These are phyloP conservation scores for Apophysomyces sp. DNA, from an alignment of 371 early-diverging fungal genomes.

Conservation along the genomic window DNA sequence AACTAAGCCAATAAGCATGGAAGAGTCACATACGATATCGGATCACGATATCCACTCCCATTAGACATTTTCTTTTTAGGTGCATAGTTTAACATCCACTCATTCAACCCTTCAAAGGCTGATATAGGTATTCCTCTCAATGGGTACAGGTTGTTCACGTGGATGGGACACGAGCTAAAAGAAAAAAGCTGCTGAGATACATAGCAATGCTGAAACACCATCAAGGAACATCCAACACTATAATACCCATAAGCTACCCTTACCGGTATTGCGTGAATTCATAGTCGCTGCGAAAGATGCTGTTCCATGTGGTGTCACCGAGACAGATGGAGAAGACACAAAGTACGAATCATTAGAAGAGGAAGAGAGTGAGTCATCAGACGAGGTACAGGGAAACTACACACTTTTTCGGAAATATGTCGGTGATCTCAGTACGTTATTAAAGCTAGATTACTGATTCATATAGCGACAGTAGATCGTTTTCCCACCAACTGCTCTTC, in stretches of 20 bases:
- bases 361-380: neutral
- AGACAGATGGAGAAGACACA: neutral
- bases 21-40: too few relatives aligned
- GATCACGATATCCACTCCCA: too few relatives aligned
- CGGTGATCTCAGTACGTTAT: too few relatives aligned
- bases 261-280: neutral
- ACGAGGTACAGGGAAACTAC: too few relatives aligned
- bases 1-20: too few relatives aligned
- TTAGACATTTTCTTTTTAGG: too few relatives aligned
- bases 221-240: neutral
- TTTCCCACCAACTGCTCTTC: neutral
- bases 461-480: neutral
- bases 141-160: neutral
- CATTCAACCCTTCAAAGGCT: neutral
- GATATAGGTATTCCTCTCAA: neutral
- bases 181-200: neutral
- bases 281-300: neutral
- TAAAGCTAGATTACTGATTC: neutral
- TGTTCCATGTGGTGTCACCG: neutral
- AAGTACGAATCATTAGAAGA: too few relatives aligned
- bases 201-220: neutral
- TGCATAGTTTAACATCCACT: too few relatives aligned
- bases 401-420: neutral
- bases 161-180: neutral
- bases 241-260: neutral